Base-by-base conservation (phyloP, 1,284 basidiomycete species). In the Golubevia sp. region DNA sequence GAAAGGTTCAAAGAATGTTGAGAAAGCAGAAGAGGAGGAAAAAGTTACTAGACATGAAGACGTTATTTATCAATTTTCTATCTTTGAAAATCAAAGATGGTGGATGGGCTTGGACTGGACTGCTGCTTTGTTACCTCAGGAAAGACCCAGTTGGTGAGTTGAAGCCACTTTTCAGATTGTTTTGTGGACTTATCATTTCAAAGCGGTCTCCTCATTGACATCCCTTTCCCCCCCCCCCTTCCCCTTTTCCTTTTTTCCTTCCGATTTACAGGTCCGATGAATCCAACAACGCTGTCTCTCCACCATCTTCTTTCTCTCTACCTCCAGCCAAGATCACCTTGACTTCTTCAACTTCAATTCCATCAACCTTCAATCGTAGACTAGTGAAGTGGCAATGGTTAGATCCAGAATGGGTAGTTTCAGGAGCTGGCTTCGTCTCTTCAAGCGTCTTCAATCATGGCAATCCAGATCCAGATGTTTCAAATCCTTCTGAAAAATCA, bases 81-180 rank as follows among this genome's bases (percentile, higher is more conserved):
- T 97, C 27, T 91, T 92, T 79, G 94, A 97, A 84, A 97, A 97
- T 83, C 94, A 97, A 85, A 88, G 94, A 3, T 97, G 94, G 95
- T 87, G 86, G 86, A 85, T 87, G 79, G 87, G 86, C 1, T 73
- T 87, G 15, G 87, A 97, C 85, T 97, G 93, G 92, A 96, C 94
- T 0, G 91, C 92, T 1, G 93, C 94, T 0, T 88, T 97, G 4
- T 87, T 97, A 3, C 94, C 94, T 0, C 89, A 90, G 49, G 94
- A 97, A 82, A 89, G 94, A 0, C 92, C 94, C 0, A 91, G 91
- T 2, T 97, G 94, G 94, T 92, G 89, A 59, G 62, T 56, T 5
- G 51, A 23, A 25, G 20, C 7, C 4, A 18, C 6, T 11, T 18
- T 51, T 3, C 50, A 25, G n/a, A 24, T 23, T 59, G 49, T 3